Conservation (phyloP, 73 alveolate species). For the Paramecium primaurelia region DNA sequence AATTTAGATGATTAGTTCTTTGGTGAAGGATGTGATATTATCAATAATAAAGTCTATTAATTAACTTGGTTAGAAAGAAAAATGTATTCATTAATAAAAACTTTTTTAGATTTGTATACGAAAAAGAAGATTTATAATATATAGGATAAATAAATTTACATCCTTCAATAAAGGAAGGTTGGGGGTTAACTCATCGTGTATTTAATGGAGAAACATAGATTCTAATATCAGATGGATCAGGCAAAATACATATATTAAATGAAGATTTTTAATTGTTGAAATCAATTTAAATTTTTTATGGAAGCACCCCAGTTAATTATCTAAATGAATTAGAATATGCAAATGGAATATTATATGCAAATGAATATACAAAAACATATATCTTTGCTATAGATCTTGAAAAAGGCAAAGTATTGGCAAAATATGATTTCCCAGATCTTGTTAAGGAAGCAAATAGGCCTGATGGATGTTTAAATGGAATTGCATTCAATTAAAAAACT, state of each 20-base stretch:
- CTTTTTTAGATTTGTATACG: background rate
- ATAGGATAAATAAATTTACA: background rate
- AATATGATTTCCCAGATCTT: background rate
- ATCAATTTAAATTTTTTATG: background rate
- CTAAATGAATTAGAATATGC: constrained; percentile 28
- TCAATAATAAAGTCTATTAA: background rate
- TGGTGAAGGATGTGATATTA: constrained; percentile 43
- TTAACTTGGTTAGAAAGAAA: constrained; percentile 22
- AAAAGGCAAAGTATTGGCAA: background rate
- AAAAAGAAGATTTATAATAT: background rate
- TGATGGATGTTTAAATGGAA: background rate
- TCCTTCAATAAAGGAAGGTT: background rate
- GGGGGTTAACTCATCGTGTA: constrained; percentile 26
- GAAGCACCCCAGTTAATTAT: background rate
- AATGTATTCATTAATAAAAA: background rate
- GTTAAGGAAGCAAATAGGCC: background rate
- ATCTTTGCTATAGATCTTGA: background rate
- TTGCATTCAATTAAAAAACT: background rate
- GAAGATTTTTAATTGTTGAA: background rate
- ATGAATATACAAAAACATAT: background rate
- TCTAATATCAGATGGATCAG: background rate
- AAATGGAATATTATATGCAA: constrained; percentile 26
- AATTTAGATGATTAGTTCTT: background rate
- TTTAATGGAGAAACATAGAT: background rate
- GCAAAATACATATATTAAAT: background rate